Base-by-base conservation (phyloP, 352 stramenopile species). In the Phytophthora palmivora region DNA sequence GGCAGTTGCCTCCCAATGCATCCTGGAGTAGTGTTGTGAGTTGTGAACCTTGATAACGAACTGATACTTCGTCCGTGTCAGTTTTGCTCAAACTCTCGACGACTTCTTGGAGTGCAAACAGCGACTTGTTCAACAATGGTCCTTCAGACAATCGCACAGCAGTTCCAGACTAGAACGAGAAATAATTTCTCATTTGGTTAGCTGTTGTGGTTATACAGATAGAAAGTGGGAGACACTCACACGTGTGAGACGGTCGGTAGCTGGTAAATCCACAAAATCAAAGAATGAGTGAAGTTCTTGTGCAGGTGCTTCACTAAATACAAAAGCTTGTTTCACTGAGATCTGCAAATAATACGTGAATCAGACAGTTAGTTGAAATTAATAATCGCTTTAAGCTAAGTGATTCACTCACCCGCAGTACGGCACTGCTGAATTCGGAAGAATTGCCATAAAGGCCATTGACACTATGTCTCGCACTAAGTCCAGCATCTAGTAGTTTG, bases 91-190 rank as follows among this genome's bases (percentile, higher is more conserved):
- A 38, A 47, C 15, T 56, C 15, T 76, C 46, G 2, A 85, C 19
- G 8, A 83, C 80, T n/a, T 78, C 58, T 6, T 70, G 58, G 5
- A 88, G 37, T 8, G 78, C 67, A 12, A 78, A 82, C 22, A 89
- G 33, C 14, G 82, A 72, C 44, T 87, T 88, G 55, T 86, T 88
- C 2, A 84, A 58, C 22, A 88, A 33, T n/a, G 79, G 74, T 5
- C 74, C 72, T 48, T 89, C 79, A 0, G 74, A 72, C 5, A 88
- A 52, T 21, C 79, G 73, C 30, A 82, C 65, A 3, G 58, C 56
- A 11, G 44, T 28, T 39, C 53, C 64, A 39, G 70, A 41, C 72
- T 85, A 41, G 2, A 28, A 33, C n/a, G n/a, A n/a, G n/a, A n/a
- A n/a, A n/a, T n/a, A n/a, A n/a, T n/a, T n/a, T n/a, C n/a, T n/a